phyloP scores from a whole-genome alignment of 169 alveolate genomes.

The Eimeria maxima region DNA sequence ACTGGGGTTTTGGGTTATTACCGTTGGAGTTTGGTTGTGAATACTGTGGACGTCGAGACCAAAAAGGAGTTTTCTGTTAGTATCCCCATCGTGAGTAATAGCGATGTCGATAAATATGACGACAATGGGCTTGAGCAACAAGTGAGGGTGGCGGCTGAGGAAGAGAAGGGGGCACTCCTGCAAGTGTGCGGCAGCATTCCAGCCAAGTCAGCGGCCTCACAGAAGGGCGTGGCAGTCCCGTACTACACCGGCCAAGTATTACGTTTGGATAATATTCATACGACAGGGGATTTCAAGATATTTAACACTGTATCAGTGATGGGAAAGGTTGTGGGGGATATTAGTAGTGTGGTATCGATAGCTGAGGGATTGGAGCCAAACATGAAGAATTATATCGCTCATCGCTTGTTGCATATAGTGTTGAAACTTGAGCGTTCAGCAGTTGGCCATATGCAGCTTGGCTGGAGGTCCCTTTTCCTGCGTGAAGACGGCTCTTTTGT shows the following conservation, averaged over 20 bases:
- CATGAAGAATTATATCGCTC: not conserved
- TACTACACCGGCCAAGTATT: not conserved
- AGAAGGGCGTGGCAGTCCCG: constrained; percentile 14
- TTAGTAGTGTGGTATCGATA: too few species aligned
- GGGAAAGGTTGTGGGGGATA: not conserved
- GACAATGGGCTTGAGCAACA: not conserved
- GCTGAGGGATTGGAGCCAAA: not conserved
- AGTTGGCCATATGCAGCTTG: not conserved
- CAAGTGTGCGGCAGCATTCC: constrained; percentile 14
- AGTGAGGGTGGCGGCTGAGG: not conserved
- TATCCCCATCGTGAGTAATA: not conserved
- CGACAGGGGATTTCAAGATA: not conserved
- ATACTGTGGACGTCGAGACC: not conserved
- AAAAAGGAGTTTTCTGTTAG: not conserved
- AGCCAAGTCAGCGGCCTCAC: not conserved
- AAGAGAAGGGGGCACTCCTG: not conserved
- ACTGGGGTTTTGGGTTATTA: not conserved
- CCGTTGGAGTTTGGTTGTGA: not conserved
- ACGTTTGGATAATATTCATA: not conserved
- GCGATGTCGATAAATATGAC: too few species aligned
- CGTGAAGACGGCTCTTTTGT: constrained; percentile 32
- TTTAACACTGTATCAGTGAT: not conserved
- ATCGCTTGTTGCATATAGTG: not conserved
- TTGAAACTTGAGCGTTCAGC: not conserved
- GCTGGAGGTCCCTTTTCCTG: not conserved